Percentiles rank a stretch among this genome's conserved stretches.
These are phyloP conservation scores for Rhizophora apiculata DNA, from an alignment of 345 rosid species.

Conservation along the genomic window DNA sequence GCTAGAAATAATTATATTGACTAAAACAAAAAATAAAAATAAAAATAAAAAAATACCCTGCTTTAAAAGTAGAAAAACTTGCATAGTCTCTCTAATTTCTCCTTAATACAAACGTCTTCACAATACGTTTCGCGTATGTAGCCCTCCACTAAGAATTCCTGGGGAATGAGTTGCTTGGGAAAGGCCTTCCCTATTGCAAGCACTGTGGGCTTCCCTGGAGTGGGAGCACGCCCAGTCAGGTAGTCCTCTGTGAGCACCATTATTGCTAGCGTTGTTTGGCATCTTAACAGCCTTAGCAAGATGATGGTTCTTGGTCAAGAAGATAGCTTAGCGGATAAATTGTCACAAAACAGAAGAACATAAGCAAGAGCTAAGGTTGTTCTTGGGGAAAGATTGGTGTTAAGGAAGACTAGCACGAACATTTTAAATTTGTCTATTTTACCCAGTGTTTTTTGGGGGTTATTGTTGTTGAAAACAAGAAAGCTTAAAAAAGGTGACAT, in stretches of 20 bases:
- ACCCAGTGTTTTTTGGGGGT: too few relatives aligned
- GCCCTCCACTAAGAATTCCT: conserved; percentile 81
- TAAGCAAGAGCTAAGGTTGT: conserved; percentile 35
- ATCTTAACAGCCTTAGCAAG: conserved; percentile 15
- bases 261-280: neutral
- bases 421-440: neutral
- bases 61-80: conserved; percentile 16
- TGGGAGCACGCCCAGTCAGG: conserved; percentile 38
- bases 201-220: conserved; percentile 73
- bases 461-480: too few relatives aligned
- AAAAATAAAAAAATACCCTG: too few relatives aligned
- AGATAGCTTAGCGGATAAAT: neutral
- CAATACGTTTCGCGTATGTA: conserved; percentile 79
- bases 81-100: conserved; percentile 84
- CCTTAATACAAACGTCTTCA: conserved; percentile 58
- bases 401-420: conserved; percentile 42
- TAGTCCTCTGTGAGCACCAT: conserved; percentile 24
- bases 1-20: too few relatives aligned
- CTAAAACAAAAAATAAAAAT: too few relatives aligned
- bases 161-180: conserved; percentile 73
- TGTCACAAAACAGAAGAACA: conserved; percentile 22
- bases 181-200: conserved; percentile 92
- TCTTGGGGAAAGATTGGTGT: conserved; percentile 63
- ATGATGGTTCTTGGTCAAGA: neutral
- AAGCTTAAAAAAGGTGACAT: too few relatives aligned